A percentile compares a stretch with the other conserved stretches of the same genome.
Conservation (phyloP, 2,329 filamentous ascomycete species). For the Ascochyta pisi region DNA sequence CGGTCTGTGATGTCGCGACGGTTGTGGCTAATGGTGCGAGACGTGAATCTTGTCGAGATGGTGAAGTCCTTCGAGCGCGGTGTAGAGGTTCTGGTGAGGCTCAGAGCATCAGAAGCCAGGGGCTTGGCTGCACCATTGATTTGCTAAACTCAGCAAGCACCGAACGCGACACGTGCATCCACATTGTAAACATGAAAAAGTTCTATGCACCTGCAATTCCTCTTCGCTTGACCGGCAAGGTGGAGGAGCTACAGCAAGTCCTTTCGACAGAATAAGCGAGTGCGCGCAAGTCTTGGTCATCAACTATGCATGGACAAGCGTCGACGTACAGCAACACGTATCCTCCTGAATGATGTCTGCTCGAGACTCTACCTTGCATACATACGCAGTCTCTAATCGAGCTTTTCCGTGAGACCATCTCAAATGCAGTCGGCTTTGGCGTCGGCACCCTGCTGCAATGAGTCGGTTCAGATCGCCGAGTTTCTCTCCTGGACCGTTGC, state of each 20-base stretch:
- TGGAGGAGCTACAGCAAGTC: not conserved
- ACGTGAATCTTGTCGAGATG: not conserved
- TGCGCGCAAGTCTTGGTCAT: not conserved
- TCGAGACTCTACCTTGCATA: too few species aligned
- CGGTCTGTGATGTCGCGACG: constrained; percentile 25
- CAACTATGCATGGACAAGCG: not conserved
- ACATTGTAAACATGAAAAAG: constrained; percentile 1
- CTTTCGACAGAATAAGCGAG: not conserved
- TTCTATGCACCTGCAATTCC: not conserved
- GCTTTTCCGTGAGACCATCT: too few species aligned
- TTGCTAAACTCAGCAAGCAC: constrained; percentile 6
- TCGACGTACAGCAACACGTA: not conserved
- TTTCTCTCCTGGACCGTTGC: too few species aligned
- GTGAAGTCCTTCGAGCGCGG: constrained; percentile 5
- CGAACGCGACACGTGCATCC: not conserved
- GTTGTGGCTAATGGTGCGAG: constrained; percentile 11
- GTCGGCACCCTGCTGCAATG: too few species aligned
- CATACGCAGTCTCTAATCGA: too few species aligned
- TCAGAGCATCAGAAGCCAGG: not conserved
- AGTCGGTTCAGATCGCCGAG: too few species aligned
- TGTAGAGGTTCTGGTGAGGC: constrained; percentile 3
- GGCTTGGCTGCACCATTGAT: constrained; percentile 3
- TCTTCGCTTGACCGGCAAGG: not conserved
- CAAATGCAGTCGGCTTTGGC: too few species aligned
- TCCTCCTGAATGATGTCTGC: not conserved